Evolutionary conservation across 306 rosid genomes (phyloP), one percentile per base, ranked within the genome.

Genomic region (Pyrus betulifolia): DNA sequence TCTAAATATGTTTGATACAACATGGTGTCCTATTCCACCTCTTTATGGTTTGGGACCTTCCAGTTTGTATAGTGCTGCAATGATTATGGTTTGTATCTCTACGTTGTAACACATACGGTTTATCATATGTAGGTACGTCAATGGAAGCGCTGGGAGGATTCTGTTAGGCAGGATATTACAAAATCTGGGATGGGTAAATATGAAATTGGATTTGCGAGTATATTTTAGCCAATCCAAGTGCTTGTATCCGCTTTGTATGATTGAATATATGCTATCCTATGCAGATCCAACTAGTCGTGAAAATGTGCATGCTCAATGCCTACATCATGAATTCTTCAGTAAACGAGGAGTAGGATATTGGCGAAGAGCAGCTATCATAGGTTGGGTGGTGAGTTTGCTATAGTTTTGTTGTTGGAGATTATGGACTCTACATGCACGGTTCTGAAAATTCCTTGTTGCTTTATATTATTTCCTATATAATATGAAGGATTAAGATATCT

Each of bases 81-180:
- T 35, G 35, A 51, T 23, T 23, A 58, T 59, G 23, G 19, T 59
- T 38, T 25, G 14, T 22, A 4, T 19, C 18, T 58, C 67, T 22
- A 14, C 8, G 5, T 42, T n/a, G 35, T 73, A 31, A 73, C 38
- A 7, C 33, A 22, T 59, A 11, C 4, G 75, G 71, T 80, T 80
- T 67, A 9, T 27, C 71, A 51, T 30, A 9, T 73, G 81, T 75
- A 92, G 98, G 82, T 94, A 38, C 84, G 82, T 19, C 82, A 84
- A 21, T 94, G 98, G 98, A 92, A 89, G 76, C 35, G 0, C 11
- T 94, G 97, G 98, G 98, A 94, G 80, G 71, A 84, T 58, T 8
- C 78, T 2, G 69, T 83, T 81, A 74, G 30, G 84, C 9, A 12
- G 0, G 68, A 30, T 19, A 58, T 6, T 6, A 18, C 4, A 70